Conservation (phyloP, 2,329 filamentous ascomycete species). For the Hypoxylon sp. region DNA sequence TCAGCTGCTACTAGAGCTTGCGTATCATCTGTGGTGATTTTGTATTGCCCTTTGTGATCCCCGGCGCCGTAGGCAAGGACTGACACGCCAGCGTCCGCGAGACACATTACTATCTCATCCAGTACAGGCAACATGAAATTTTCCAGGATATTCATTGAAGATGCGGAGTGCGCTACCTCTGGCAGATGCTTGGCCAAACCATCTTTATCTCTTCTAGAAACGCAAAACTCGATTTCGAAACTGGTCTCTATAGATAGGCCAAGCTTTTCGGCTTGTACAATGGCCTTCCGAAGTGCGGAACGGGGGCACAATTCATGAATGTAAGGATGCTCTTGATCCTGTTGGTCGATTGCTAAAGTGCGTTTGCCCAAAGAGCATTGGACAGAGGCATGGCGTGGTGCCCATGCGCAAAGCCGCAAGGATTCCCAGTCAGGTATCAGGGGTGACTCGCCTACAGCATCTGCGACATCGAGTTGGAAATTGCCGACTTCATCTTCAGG, state of each 20-base stretch:
- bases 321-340: not conserved
- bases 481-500: not conserved
- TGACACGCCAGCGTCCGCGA: not conserved
- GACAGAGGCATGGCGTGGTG: not conserved
- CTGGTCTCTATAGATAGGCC: not conserved
- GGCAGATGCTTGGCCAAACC: not conserved
- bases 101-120: not conserved
- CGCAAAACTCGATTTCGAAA: not conserved
- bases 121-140: not conserved
- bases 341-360: not conserved
- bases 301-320: not conserved
- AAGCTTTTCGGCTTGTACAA: not conserved
- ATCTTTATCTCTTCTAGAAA: not conserved
- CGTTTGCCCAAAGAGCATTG: not conserved
- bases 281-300: not conserved
- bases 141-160: not conserved
- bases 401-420: not conserved
- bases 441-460: not conserved
- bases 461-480: not conserved
- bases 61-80: not conserved
- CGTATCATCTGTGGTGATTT: not conserved
- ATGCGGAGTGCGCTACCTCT: not conserved
- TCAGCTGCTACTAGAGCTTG: not conserved
- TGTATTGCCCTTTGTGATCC: not conserved
- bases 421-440: not conserved